Evolutionary conservation across 139 green algal genomes (phyloP), one percentile per base, ranked within the genome.

Genomic region (Chlorella sp.): DNA sequence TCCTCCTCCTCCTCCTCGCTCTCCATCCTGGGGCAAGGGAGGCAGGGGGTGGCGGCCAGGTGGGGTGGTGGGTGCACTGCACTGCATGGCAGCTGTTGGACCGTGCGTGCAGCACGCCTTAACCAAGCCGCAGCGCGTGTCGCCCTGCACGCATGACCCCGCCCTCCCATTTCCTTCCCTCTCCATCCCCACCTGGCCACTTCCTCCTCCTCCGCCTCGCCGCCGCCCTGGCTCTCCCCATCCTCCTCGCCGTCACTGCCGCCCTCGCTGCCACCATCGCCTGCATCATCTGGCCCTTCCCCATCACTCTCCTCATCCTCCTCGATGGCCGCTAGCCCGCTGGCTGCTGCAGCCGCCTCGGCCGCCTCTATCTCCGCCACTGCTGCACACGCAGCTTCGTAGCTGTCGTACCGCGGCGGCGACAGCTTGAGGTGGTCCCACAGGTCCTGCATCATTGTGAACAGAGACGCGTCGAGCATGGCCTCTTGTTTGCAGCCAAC

Each of bases 391-490:
- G 87, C 87, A 21, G 65, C 91, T 28, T 96, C 90, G 56, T 94
- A 97, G 25, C 39, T 89, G 28, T 44, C 39, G 79, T 86, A 94
- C 23, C 76, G 55, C 3, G 72, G 74, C 0, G 36, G 51, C 1
- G 62, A 36, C 57, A 88, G 28, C 23, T 85, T 82, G 72, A 98
- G 82, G 39, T 75, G n/a, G 71, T 94, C 91, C 44, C 96, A 88
- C 56, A 98, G 63, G 65, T 98, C 96, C 93, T 98, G 88, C 36
- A 85, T 4, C n/a, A n/a, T n/a, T n/a, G n/a, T n/a, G n/a, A n/a
- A n/a, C n/a, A n/a, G n/a, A n/a, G n/a, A n/a, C n/a, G n/a, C n/a
- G n/a, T n/a, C n/a, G n/a, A n/a, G n/a, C n/a, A n/a, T n/a, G n/a
- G n/a, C n/a, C n/a, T n/a, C n/a, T n/a, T n/a, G n/a, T n/a, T n/a